Conservation (phyloP, 768 basidiomycete species). For the Glaciozyma antarctica region DNA sequence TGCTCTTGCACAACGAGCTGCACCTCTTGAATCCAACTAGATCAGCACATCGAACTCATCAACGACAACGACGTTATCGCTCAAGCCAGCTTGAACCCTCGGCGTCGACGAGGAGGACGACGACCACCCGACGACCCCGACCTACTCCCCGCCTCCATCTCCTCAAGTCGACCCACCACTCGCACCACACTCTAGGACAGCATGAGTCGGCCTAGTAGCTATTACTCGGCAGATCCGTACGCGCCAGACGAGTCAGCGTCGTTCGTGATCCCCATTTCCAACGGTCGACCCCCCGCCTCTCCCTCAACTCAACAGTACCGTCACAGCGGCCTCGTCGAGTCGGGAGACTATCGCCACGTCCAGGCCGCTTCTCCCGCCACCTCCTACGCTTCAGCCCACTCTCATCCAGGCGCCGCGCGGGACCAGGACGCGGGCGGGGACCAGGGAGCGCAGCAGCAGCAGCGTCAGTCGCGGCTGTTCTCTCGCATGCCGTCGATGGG, state of each 20-base stretch:
- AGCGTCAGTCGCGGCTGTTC: neutral
- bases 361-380: neutral
- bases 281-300: neutral
- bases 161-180: no score
- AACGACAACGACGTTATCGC: no score
- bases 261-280: neutral
- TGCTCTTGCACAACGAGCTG: no score
- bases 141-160: no score
- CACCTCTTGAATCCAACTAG: no score
- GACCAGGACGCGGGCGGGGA: neutral
- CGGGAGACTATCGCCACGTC: neutral
- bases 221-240: neutral
- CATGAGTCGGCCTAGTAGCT: no score
- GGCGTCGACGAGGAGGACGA: no score
- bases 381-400: neutral
- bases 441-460: neutral
- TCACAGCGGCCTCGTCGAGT: neutral
- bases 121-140: no score
- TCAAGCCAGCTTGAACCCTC: no score
- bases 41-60: no score
- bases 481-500: neutral
- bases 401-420: neutral
- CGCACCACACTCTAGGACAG: no score
- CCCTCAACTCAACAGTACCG: neutral
- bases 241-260: neutral